Evolutionary conservation across 1,139 yeast species (phyloP), one percentile per base, ranked within the genome.

Genomic region (Debaryomyces psychrophilus): DNA sequence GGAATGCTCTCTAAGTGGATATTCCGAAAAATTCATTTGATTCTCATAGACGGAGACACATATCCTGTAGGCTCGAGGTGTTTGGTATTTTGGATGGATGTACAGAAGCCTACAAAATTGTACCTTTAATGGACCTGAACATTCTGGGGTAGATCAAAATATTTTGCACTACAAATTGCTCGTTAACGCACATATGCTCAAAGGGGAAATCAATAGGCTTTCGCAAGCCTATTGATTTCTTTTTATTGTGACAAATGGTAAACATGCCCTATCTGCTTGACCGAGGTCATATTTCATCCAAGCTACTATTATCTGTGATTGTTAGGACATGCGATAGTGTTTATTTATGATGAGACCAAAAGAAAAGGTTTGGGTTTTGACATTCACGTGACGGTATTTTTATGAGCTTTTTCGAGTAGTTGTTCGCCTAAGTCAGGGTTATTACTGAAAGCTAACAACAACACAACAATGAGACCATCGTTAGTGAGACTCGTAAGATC

Each of bases 401-500:
- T 11, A 12, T 26, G 35, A 36, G 28, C 27, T 17, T 28, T 36
- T 36, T 18, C n/a, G 39, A 34, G n/a, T 26, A 25, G 17, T 6
- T 18, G 17, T 22, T 18, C 27, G 12, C 17, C 18, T 31, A 17
- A 25, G 8, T 20, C 25, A 17, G 4, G 14, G 7, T 25, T 33
- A 20, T 14, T 14, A 23, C 4, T 23, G 9, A 5, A 31, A 11
- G 11, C n/a, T 7, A 31, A 5, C 31, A 20, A 31, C 31, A 27
- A 28, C 17, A 14, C 40, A 29, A 12, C 9, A 33, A 83, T 84
- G 89, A 80, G 77, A 67, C 74, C 81, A 3, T 58, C 82, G 1
- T 51, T 76, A 17, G 63, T 68, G 2, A 60, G 73, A 34, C 58
- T 73, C 5, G 83, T 85, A 6, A 73, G 76, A 45, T 77, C 84